A percentile compares a stretch with the other conserved stretches of the same genome.
Evolutionary conservation across 1,284 basidiomycete genomes (phyloP).

Genomic region (Tylopilus sp.): DNA sequence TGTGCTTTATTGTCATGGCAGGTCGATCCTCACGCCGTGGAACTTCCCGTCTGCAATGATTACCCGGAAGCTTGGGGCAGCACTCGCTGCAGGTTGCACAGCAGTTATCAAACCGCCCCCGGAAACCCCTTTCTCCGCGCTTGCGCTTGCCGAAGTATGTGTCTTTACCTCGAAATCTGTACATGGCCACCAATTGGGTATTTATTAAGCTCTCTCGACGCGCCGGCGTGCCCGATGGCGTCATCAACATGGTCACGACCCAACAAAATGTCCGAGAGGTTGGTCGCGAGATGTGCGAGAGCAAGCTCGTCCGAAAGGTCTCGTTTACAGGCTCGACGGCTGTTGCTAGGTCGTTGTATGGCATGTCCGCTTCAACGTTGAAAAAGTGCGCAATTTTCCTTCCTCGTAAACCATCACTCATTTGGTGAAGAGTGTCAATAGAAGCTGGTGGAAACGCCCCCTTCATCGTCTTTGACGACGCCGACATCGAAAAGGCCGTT

Average conservation of each 20-base stretch:
- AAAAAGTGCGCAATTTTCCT: conserved; percentile 68
- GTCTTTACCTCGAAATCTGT: background rate
- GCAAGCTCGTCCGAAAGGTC: conserved; percentile 77
- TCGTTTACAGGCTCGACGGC: conserved; percentile 93
- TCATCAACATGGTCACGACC: conserved; percentile 92
- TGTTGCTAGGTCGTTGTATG: conserved; percentile 89
- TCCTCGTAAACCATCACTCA: background rate
- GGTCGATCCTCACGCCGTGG: conserved; percentile 81
- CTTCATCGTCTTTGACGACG: conserved; percentile 97
- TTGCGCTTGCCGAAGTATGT: conserved; percentile 80
- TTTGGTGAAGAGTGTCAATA: conserved; percentile 57
- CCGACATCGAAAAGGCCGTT: conserved; percentile 92
- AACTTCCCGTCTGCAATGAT: conserved; percentile 97
- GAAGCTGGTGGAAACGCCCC: conserved; percentile 91
- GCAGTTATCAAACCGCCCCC: conserved; percentile 94
- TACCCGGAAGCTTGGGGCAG: conserved; percentile 84
- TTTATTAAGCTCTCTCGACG: conserved; percentile 68
- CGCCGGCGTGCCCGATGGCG: conserved; percentile 92
- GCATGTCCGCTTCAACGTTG: conserved; percentile 79
- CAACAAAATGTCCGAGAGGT: conserved; percentile 79
- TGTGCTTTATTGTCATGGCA: conserved; percentile 30
- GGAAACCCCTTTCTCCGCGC: conserved; percentile 92
- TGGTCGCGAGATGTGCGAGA: conserved; percentile 81
- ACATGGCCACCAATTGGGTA: background rate
- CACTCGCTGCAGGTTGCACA: conserved; percentile 94